Base-by-base conservation (phyloP, 2,329 filamentous ascomycete genomes). In the Pseudogymnoascus sp. region DNA sequence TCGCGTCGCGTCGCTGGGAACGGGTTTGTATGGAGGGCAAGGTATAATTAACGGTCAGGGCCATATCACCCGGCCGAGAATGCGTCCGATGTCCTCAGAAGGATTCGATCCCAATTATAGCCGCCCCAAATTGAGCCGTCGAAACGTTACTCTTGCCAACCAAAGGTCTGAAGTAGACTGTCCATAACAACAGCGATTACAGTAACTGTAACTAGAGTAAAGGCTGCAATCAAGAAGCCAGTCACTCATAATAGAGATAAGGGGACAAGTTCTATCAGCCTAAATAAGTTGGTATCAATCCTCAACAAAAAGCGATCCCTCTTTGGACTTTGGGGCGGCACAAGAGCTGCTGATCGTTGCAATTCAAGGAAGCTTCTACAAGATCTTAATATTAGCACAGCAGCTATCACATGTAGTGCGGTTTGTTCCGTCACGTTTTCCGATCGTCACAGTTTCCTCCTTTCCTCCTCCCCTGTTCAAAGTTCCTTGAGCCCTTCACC, bases 401-500 rank as follows among this genome's bases (percentile, higher is more conserved):
- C 16, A 34, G 28, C 49, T 21, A 36, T n/a, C 25, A 34, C n/a
- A 56, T 36, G 49, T 34, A 31, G 28, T 36, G 28, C 16, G 16
- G 49, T 21, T 25, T 31, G 6, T 61, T 61, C 61, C 46, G 16
- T 62, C n/a, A 16, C 11, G 21, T 23, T 53, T 34, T 25, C 21
- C 31, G n/a, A 62, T 9, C 28, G 14, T 42, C 38, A 14, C 31
- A n/a, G 23, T 62, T 56, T 21, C 49, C 11, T 2, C 4, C 21
- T 56, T 36, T 21, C 14, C 14, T 28, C 28, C 28, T 21, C 12
- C 28, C 28, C 49, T 36, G 16, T 28, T 63, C 42, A 70, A n/a
- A 75, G 68, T 64, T 77, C 79, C 64, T 72, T 77, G 67, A 82
- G 71, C 16, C 78, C 76, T 42, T 77, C 75, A 53, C 79, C 79